Evolutionary conservation across 768 basidiomycete genomes (phyloP).

Genomic region (Pseudohyphozyma bogoriensis): DNA sequence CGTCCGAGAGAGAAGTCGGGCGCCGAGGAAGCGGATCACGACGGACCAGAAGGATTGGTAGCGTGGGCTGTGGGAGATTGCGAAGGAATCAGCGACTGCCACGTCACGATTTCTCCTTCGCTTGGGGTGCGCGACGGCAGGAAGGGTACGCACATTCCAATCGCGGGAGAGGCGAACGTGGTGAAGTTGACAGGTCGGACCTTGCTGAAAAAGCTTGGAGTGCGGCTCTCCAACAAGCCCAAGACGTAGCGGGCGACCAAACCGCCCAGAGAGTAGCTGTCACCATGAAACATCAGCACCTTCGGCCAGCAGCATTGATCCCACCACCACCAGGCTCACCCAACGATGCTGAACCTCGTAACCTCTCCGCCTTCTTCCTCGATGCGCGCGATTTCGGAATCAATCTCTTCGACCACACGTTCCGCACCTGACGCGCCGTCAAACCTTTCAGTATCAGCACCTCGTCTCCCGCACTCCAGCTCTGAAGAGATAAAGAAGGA

Average conservation of each 20-base stretch:
- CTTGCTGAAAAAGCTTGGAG: conserved; percentile 52
- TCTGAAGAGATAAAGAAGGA: too few species aligned
- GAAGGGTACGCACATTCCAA: conserved; percentile 43
- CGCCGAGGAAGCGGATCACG: conserved; percentile 51
- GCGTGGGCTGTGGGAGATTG: conserved; percentile 43
- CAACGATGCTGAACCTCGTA: conserved; percentile 30
- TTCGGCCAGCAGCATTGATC: background rate
- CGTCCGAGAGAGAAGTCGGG: conserved; percentile 58
- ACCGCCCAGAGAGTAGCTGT: conserved; percentile 71
- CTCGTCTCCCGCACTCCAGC: too few species aligned
- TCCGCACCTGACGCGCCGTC: conserved; percentile 3
- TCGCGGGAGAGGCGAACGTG: conserved; percentile 71
- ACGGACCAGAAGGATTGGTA: conserved; percentile 54
- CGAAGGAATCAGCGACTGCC: background rate
- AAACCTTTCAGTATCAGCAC: too few species aligned
- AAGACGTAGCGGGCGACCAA: conserved; percentile 68
- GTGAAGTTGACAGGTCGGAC: conserved; percentile 69
- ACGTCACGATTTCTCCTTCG: background rate
- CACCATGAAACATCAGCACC: background rate
- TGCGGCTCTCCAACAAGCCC: conserved; percentile 44
- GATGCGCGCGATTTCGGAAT: background rate
- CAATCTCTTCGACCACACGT: conserved; percentile 6
- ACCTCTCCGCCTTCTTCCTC: conserved; percentile 48
- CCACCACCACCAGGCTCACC: conserved; percentile 4
- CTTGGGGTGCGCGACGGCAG: too few species aligned